These are phyloP conservation scores for Acer campestre DNA, from an alignment of 345 rosid species.

Conservation along the genomic window DNA sequence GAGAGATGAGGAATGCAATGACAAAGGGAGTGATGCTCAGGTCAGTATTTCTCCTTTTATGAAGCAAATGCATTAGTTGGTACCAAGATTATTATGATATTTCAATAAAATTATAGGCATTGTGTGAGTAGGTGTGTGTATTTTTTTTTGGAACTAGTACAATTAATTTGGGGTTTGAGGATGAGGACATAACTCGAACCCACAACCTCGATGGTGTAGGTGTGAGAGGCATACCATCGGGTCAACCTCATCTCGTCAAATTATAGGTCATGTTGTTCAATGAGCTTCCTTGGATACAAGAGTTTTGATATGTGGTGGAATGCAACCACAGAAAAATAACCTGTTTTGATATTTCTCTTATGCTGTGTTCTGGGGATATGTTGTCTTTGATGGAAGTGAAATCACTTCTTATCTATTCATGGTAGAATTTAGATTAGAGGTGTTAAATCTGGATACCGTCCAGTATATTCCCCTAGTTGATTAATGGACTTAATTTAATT, in stretches of 20 bases:
- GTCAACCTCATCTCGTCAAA: too few relatives aligned
- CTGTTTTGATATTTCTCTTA: background rate
- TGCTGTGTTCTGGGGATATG: background rate
- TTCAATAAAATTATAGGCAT: background rate
- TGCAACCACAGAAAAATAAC: background rate
- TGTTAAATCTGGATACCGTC: background rate
- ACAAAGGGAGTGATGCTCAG: constrained; percentile 74
- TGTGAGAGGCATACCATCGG: too few relatives aligned
- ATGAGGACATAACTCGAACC: too few relatives aligned
- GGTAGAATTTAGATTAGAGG: background rate
- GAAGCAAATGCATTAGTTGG: background rate
- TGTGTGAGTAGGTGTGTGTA: background rate
- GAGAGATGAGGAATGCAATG: constrained; percentile 45
- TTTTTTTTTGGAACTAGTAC: background rate
- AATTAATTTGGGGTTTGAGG: too few relatives aligned
- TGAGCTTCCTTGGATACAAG: background rate
- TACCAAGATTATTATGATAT: background rate
- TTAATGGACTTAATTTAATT: background rate
- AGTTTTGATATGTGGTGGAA: background rate
- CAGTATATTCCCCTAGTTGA: background rate
- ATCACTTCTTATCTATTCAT: background rate
- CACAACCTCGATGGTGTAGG: too few relatives aligned
- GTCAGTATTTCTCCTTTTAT: constrained; percentile 40
- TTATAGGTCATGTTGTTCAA: background rate
- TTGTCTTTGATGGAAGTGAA: constrained; percentile 3